These are phyloP conservation scores for Thalassia testudinum DNA, from an alignment of 116 monocot genomes.

Conservation along the genomic window DNA sequence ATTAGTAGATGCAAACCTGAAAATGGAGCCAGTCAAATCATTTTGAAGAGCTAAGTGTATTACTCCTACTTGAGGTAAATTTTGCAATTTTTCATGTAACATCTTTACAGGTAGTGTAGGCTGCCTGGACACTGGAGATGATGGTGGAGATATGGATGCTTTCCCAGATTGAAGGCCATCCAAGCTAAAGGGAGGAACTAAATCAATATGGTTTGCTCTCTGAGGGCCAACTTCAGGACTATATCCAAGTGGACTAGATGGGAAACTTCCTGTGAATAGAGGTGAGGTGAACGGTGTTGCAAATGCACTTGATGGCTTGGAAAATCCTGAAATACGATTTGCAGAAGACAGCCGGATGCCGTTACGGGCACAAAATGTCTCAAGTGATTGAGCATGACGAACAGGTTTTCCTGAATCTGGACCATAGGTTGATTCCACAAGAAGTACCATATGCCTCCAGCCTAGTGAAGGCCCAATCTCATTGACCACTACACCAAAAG, in stretches of 20 bases:
- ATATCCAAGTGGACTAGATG: conserved; percentile 73
- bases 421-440: conserved; percentile 64
- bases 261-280: conserved; percentile 87
- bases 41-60: conserved; percentile 93
- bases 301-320: conserved; percentile 37
- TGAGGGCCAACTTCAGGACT: conserved; percentile 70
- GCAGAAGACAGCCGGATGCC: conserved; percentile 52
- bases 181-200: conserved; percentile 86
- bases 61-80: conserved; percentile 76
- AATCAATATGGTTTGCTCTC: conserved; percentile 46
- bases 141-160: conserved; percentile 32
- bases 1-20: conserved; percentile 41
- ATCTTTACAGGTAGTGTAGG: conserved; percentile 41
- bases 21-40: conserved; percentile 81
- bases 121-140: conserved; percentile 49
- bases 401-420: conserved; percentile 38
- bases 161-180: conserved; percentile 50
- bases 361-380: conserved; percentile 67
- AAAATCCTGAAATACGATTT: conserved; percentile 23
- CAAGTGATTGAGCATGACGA: conserved; percentile 65
- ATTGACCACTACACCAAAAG: conserved; percentile 18
- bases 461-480: conserved; percentile 65
- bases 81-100: conserved; percentile 79
- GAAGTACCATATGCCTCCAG: conserved; percentile 77
- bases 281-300: conserved; percentile 74